Evolutionary conservation across 352 stramenopile genomes (phyloP), one percentile per base, ranked within the genome.

Genomic region (Phytopythium mirpurense): DNA sequence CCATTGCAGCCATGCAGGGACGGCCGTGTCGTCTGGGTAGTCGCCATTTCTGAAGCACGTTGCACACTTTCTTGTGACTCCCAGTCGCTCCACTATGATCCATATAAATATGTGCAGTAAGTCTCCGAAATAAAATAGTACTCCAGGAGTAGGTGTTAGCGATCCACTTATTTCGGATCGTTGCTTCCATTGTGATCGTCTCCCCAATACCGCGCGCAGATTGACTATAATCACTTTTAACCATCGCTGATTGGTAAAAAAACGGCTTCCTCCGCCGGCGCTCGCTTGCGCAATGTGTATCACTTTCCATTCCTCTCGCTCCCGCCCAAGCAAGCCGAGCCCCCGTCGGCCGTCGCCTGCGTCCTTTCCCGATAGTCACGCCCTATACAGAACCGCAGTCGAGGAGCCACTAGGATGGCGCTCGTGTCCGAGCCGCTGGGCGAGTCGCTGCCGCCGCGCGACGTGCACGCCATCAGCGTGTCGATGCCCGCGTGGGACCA

Each of bases 401-500:
- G 31, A 53, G n/a, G n/a, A n/a, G n/a, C n/a, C n/a, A n/a, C n/a
- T n/a, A n/a, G n/a, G n/a, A 36, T 54, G 48, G 19, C 53, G 47
- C 48, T 67, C 24, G 61, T 69, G 35, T 40, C 74, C 9, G 59
- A 83, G 40, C 67, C 78, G 29, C 71, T 96, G 19, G 85, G 85
- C 52, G 65, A 78, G 26, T 88, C 83, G 14, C 65, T 95, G n/a
- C 85, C 83, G 2, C 78, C 81, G 23, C 58, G 70, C 18, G 72
- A 90, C 57, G 44, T 57, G 24, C 81, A 96, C 47, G 84, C 86
- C 45, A 69, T 92, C 11, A 92, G 79, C 40, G 86, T 96, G 55
- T 92, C 79, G 8, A 82, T 96, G 67, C 84, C 84, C 16, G 68
- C 69, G 45, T 96, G 86, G 86, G 54, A 73, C 3, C 50, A 96